These are phyloP conservation scores for Lasiosphaeria ovina DNA, from an alignment of 495 filamentous ascomycete genomes.

Conservation along the genomic window DNA sequence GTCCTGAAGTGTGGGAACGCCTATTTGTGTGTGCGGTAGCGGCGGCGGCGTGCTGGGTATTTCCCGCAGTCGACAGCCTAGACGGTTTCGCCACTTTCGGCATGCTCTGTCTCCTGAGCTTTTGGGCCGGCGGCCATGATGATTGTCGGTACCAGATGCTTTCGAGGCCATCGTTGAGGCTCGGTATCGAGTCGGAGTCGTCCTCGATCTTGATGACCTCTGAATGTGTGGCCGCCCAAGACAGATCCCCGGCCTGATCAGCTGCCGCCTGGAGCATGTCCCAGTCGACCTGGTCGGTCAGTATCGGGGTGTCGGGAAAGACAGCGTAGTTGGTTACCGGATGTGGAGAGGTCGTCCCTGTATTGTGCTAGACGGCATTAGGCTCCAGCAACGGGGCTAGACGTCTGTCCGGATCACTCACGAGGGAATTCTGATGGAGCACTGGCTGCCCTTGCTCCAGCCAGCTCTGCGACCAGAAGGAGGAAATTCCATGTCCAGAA, in stretches of 20 bases:
- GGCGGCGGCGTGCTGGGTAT: neutral
- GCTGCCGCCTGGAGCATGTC: slow-evolving; percentile 9
- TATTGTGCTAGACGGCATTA: neutral
- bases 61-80: neutral
- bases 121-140: slow-evolving; percentile 7
- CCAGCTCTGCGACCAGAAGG: slow-evolving; percentile 17
- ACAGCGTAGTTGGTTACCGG: neutral
- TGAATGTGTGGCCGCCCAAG: slow-evolving; percentile 15
- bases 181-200: slow-evolving; percentile 27
- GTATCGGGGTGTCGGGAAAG: slow-evolving; percentile 9
- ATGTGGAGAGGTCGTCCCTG: slow-evolving; percentile 2
- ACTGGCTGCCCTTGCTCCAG: slow-evolving; percentile 11
- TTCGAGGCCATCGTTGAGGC: slow-evolving; percentile 20
- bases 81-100: slow-evolving; percentile 12
- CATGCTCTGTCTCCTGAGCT: slow-evolving; percentile 11
- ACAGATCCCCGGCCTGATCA: slow-evolving; percentile 1
- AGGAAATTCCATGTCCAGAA: neutral
- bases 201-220: slow-evolving; percentile 19
- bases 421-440: neutral
- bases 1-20: neutral
- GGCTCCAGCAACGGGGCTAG: neutral
- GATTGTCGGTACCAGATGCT: slow-evolving; percentile 13
- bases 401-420: neutral
- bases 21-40: slow-evolving; percentile 7
- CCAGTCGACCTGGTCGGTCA: slow-evolving; percentile 18